These are phyloP conservation scores for Keithomyces neogunnii DNA, from an alignment of 2,329 filamentous ascomycete genomes.

Conservation along the genomic window DNA sequence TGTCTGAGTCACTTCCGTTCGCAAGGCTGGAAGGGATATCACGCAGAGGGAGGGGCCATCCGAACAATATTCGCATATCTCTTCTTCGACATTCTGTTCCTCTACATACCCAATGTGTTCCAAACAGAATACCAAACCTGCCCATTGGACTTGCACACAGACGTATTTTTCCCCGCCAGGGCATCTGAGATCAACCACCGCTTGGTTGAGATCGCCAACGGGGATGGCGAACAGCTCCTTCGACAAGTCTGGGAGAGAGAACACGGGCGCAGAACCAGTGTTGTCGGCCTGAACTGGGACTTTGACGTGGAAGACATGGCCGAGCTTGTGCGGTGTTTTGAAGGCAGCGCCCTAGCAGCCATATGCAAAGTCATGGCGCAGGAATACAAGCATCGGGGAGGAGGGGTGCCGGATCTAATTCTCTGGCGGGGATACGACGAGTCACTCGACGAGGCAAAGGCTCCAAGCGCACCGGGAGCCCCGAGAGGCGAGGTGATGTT, in stretches of 20 bases:
- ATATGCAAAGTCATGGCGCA: slow-evolving; percentile 93
- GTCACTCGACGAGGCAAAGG: slow-evolving; percentile 1
- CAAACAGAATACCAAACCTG: slow-evolving; percentile 93
- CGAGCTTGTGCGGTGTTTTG: slow-evolving; percentile 72
- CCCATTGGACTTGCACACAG: slow-evolving; percentile 85
- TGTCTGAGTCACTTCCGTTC: slow-evolving; percentile 78
- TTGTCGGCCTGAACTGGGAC: slow-evolving; percentile 89
- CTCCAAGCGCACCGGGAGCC: slow-evolving; percentile 17
- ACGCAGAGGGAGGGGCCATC: slow-evolving; percentile 84
- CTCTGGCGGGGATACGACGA: slow-evolving; percentile 55
- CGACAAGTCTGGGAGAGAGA: slow-evolving; percentile 60
- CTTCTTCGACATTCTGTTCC: slow-evolving; percentile 87
- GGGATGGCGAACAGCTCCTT: slow-evolving; percentile 60
- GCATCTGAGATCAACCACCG: slow-evolving; percentile 83
- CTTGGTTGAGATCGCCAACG: slow-evolving; percentile 80
- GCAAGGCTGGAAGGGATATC: slow-evolving; percentile 88
- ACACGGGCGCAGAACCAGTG: slow-evolving; percentile 64
- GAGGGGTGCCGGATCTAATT: slow-evolving; percentile 87
- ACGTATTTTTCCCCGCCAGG: slow-evolving; percentile 82
- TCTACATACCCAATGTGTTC: slow-evolving; percentile 93
- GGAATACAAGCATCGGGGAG: slow-evolving; percentile 79
- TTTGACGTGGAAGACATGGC: slow-evolving; percentile 71
- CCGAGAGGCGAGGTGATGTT: slow-evolving; percentile 61
- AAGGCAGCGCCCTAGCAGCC: slow-evolving; percentile 68
- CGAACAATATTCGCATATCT: slow-evolving; percentile 87